phyloP scores from a whole-genome alignment of 768 basidiomycete genomes.

The Pholiota microspora region DNA sequence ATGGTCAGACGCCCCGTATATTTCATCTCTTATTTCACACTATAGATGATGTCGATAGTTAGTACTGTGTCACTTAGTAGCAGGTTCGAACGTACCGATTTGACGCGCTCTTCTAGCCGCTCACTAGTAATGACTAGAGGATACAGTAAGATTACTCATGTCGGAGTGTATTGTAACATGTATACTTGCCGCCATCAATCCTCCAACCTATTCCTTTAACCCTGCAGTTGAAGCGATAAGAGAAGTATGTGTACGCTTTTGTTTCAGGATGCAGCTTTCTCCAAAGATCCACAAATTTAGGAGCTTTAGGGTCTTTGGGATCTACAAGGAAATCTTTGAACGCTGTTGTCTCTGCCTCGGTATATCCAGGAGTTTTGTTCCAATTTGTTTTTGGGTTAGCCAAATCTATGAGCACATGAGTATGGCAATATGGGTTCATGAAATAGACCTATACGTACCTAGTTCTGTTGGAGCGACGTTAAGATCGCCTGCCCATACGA shows the following conservation, averaged over 20 bases:
- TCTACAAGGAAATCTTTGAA: conserved; percentile 68
- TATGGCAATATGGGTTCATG: background rate
- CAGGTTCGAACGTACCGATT: conserved; percentile 38
- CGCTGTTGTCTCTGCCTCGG: conserved; percentile 74
- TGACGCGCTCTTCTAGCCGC: conserved; percentile 58
- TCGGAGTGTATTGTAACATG: background rate
- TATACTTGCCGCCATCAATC: conserved; percentile 72
- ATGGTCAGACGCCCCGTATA: conserved; percentile 88
- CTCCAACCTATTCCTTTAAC: conserved; percentile 85
- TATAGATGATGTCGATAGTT: conserved; percentile 14
- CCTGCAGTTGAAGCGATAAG: conserved; percentile 80
- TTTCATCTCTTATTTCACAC: conserved; percentile 85
- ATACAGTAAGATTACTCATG: background rate
- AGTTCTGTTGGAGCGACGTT: conserved; percentile 81
- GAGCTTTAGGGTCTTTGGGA: conserved; percentile 31
- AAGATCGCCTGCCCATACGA: conserved; percentile 87
- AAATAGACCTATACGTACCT: conserved; percentile 36
- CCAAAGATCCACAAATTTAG: conserved; percentile 80
- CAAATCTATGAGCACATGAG: conserved; percentile 45
- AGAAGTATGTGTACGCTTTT: conserved; percentile 84
- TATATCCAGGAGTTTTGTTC: conserved; percentile 89
- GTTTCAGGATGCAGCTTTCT: conserved; percentile 62
- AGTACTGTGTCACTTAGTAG: background rate
- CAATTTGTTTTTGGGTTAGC: conserved; percentile 70
- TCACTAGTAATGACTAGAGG: conserved; percentile 72